Percentiles rank a stretch among this genome's conserved stretches.
phyloP scores from a whole-genome alignment of 768 basidiomycete species.

The Russula griseocarnosa region DNA sequence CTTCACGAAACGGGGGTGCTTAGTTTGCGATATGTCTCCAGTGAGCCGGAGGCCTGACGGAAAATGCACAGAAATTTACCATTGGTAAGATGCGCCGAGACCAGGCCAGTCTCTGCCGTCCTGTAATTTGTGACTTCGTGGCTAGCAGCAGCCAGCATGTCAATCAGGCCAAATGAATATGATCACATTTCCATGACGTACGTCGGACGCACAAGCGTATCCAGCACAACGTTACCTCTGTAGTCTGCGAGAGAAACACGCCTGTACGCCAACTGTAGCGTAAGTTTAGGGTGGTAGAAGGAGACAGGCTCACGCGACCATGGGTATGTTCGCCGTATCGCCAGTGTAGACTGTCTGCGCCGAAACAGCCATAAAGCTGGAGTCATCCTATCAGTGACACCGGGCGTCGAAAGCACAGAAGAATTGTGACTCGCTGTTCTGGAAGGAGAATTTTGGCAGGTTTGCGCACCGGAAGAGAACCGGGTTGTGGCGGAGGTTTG shows the following conservation, averaged over 20 bases:
- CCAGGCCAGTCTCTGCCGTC: slow-evolving; percentile 45
- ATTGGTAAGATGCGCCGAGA: slow-evolving; percentile 38
- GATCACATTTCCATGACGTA: slow-evolving; percentile 28
- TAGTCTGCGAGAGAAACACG: slow-evolving; percentile 52
- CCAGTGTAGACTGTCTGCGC: slow-evolving; percentile 45
- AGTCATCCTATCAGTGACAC: slow-evolving; percentile 10
- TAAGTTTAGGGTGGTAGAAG: not conserved
- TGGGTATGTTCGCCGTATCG: slow-evolving; percentile 41
- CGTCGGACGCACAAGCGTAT: slow-evolving; percentile 54
- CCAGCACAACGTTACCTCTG: slow-evolving; percentile 43
- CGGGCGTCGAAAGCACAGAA: slow-evolving; percentile 12
- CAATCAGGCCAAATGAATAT: not conserved
- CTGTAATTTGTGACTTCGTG: slow-evolving; percentile 48
- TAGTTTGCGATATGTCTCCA: slow-evolving; percentile 2
- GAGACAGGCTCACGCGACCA: slow-evolving; percentile 46
- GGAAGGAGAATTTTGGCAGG: slow-evolving; percentile 32
- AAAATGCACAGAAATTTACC: slow-evolving; percentile 34
- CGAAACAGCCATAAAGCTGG: slow-evolving; percentile 47
- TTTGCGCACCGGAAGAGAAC: slow-evolving; percentile 18
- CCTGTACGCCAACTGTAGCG: slow-evolving; percentile 32
- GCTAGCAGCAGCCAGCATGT: slow-evolving; percentile 33
- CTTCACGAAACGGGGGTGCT: slow-evolving; percentile 50
- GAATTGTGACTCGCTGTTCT: slow-evolving; percentile 29
- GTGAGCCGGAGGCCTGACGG: not conserved
- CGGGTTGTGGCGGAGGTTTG: not conserved